These are phyloP conservation scores for Iberis pinnata DNA, from an alignment of 345 rosid genomes.

Conservation along the genomic window DNA sequence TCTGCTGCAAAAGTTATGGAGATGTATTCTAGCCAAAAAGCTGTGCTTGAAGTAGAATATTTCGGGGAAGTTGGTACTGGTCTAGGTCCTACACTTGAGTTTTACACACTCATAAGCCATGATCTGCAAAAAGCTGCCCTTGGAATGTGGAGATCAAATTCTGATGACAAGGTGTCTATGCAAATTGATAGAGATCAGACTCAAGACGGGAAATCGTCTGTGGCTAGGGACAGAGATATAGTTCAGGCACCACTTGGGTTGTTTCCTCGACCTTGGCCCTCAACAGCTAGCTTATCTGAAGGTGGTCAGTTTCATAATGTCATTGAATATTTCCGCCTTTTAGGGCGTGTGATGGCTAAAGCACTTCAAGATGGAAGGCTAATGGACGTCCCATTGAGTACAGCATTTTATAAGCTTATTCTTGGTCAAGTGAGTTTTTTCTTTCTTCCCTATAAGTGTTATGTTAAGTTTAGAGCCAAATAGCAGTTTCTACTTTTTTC, in stretches of 20 bases:
- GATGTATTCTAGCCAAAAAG: slow-evolving; percentile 98
- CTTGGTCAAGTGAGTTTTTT: slow-evolving; percentile 72
- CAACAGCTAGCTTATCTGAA: slow-evolving; percentile 61
- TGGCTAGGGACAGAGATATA: slow-evolving; percentile 38
- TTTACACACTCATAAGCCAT: slow-evolving; percentile 90
- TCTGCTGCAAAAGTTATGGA: slow-evolving; percentile 99
- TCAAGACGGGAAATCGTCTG: slow-evolving; percentile 42
- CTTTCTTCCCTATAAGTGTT: not conserved
- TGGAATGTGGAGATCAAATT: slow-evolving; percentile 90
- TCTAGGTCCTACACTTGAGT: slow-evolving; percentile 95
- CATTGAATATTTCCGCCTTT: slow-evolving; percentile 71
- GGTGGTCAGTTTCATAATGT: slow-evolving; percentile 65
- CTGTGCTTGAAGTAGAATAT: slow-evolving; percentile 98
- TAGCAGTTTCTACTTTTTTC: slow-evolving; percentile 1
- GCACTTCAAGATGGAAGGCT: slow-evolving; percentile 99
- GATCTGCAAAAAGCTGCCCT: slow-evolving; percentile 78
- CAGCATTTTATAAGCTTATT: slow-evolving; percentile 79
- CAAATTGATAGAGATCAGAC: slow-evolving; percentile 52
- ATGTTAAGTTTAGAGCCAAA: not conserved
- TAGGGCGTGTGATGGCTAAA: slow-evolving; percentile 98
- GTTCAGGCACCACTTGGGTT: slow-evolving; percentile 82
- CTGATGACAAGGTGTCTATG: slow-evolving; percentile 42
- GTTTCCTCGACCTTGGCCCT: slow-evolving; percentile 95
- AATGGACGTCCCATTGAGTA: slow-evolving; percentile 76
- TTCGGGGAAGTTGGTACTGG: slow-evolving; percentile 99